Evolutionary conservation across 176 grass and related monocot species (phyloP), one percentile per base, ranked within the genome.

Genomic region (Aegilops umbellulata): DNA sequence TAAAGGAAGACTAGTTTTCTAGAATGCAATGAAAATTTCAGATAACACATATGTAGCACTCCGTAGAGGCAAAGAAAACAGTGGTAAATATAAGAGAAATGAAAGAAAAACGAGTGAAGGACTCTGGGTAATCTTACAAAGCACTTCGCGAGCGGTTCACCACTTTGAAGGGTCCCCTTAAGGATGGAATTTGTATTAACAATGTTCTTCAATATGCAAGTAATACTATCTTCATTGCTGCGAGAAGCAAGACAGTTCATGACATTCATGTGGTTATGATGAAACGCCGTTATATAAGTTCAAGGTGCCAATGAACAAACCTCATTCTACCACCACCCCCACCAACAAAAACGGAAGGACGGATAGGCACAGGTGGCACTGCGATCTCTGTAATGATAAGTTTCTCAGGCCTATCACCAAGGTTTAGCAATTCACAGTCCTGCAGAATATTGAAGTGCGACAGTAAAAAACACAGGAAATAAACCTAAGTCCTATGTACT

Each of bases 401-500:
- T 79, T 98, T 98, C 69, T 98, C 95, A 63, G 95, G 95, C 72
- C 93, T 92, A 76, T 93, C 89, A 63, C 87, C 84, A 83, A 98
- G 91, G 88, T 98, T 98, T 72, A 98, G 93, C 84, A 98, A 84
- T 90, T 98, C 95, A 84, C 95, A 95, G 81, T 98, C 95, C 95
- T 98, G 90, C 61, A 91, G n/a, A 60, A 82, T 42, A 87, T 88
- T 69, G 6, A 86, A 77, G 22, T 35, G 38, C 16, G 24, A 65
- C 29, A 53, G 46, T 65, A 78, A 78, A 31, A 42, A 53, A 79
- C 63, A 31, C 17, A 46, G 53, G 17, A 70, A 78, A 24, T 17
- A 44, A 87, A 46, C 17, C 10, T 70, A 15, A 39, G 22, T 66
- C 58, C 24, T 55, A 73, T 65, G 77, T 57, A 85, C 24, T 31